Percentiles rank a stretch among this genome's conserved stretches.
Conservation (phyloP, 2,329 filamentous ascomycete genomes). For the Hypoxylon sp. region DNA sequence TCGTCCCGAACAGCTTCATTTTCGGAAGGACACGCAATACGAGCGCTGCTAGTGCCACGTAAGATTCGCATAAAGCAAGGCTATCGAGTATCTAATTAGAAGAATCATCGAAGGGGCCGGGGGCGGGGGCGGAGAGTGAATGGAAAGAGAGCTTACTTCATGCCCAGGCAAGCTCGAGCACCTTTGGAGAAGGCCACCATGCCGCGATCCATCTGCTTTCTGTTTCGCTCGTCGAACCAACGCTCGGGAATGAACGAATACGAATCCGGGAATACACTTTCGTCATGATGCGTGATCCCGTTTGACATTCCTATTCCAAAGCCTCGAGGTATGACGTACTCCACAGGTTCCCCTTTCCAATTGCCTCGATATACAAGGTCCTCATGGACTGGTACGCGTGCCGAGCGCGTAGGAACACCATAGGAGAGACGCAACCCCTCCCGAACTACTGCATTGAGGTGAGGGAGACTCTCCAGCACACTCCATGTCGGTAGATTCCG, state of each 20-base stretch:
- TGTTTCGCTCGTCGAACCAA: constrained; percentile 53
- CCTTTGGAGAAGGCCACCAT: constrained; percentile 58
- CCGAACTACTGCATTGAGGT: constrained; percentile 54
- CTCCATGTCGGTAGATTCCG: constrained; percentile 46
- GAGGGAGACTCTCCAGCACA: constrained; percentile 53
- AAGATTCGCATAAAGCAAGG: constrained; percentile 45
- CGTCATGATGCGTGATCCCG: constrained; percentile 55
- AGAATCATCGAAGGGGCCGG: neutral
- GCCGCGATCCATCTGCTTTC: constrained; percentile 52
- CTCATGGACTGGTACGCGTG: constrained; percentile 49
- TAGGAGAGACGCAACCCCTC: constrained; percentile 54
- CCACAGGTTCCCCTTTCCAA: constrained; percentile 41
- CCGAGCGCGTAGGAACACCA: constrained; percentile 37
- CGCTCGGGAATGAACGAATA: constrained; percentile 56
- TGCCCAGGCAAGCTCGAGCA: constrained; percentile 57
- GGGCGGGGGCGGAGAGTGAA: too few species aligned
- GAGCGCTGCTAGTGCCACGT: constrained; percentile 45
- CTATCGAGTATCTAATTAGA: constrained; percentile 11
- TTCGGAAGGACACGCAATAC: constrained; percentile 46
- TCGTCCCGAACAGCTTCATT: constrained; percentile 47
- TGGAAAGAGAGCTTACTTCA: constrained; percentile 47
- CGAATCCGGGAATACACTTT: constrained; percentile 53
- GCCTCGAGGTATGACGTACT: constrained; percentile 52
- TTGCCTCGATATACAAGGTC: constrained; percentile 48
- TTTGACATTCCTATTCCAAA: constrained; percentile 56